phyloP scores from a whole-genome alignment of 371 early-diverging fungal genomes.

The Phascolomyces articulosus region DNA sequence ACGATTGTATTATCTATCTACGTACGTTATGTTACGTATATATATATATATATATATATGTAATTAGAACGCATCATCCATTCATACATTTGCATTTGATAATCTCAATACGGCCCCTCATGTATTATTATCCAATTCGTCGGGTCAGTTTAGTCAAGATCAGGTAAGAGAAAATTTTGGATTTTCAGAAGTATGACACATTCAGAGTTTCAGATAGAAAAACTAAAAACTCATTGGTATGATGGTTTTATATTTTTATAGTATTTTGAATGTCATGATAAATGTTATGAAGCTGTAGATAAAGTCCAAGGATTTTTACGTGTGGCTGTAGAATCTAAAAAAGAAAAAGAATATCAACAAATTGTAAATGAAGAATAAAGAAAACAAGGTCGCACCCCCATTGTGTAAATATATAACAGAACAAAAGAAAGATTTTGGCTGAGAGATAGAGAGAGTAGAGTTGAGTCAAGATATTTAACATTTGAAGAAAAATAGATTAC shows the following conservation, averaged over 20 bases:
- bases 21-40: too few species aligned
- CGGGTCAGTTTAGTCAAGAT: slow-evolving; percentile 69
- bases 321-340: slow-evolving; percentile 57
- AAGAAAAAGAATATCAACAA: slow-evolving; percentile 61
- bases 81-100: slow-evolving; percentile 88
- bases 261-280: slow-evolving; percentile 54
- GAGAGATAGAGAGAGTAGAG: too few species aligned
- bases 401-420: background rate
- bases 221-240: too few species aligned
- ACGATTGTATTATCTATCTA: too few species aligned
- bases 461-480: too few species aligned
- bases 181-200: too few species aligned
- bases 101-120: slow-evolving; percentile 37
- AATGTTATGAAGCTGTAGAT: slow-evolving; percentile 50
- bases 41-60: background rate
- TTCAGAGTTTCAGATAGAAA: background rate
- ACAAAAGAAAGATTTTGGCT: too few species aligned
- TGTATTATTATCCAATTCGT: slow-evolving; percentile 63
- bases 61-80: slow-evolving; percentile 64
- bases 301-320: slow-evolving; percentile 62
- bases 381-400: background rate
- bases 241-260: too few species aligned
- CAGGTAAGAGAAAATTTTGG: slow-evolving; percentile 41
- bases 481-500: too few species aligned
- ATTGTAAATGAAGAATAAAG: slow-evolving; percentile 9